A percentile compares a stretch with the other conserved stretches of the same genome.
Evolutionary conservation across 371 early-diverging fungal genomes (phyloP).

Genomic region (Rhizopus delemar): DNA sequence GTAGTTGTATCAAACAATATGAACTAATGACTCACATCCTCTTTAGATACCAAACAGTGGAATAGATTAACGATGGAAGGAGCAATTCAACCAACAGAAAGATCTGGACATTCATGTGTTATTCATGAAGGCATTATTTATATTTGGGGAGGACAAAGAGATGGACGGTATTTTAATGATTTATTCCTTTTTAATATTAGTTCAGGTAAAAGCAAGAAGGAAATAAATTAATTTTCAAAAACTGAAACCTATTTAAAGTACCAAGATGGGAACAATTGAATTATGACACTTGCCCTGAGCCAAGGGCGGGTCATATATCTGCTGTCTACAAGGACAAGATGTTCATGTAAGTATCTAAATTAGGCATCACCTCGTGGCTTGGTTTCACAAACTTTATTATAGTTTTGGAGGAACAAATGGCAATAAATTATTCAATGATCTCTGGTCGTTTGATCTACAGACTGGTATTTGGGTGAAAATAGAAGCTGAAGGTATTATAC

Average conservation of each 20-base stretch:
- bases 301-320: constrained; percentile 62
- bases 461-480: constrained; percentile 61
- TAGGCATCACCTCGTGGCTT: constrained; percentile 22
- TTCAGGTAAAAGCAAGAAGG: constrained; percentile 39
- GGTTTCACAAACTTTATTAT: constrained; percentile 21
- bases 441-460: constrained; percentile 71
- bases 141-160: constrained; percentile 73
- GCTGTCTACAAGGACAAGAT: constrained; percentile 58
- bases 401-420: constrained; percentile 80
- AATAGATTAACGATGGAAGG: constrained; percentile 58
- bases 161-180: constrained; percentile 70
- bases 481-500: constrained; percentile 64
- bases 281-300: constrained; percentile 50
- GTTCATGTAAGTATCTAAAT: constrained; percentile 56
- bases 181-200: constrained; percentile 68
- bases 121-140: constrained; percentile 67
- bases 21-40: not conserved
- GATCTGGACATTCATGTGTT: constrained; percentile 70
- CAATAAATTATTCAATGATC: constrained; percentile 68
- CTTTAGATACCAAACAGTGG: constrained; percentile 54
- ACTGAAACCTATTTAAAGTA: not conserved
- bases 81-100: constrained; percentile 53
- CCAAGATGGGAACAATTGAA: constrained; percentile 59
- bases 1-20: constrained; percentile 6
- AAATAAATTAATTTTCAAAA: not conserved